Base-by-base conservation (phyloP, 768 basidiomycete species). In the Lentinula sp. region DNA sequence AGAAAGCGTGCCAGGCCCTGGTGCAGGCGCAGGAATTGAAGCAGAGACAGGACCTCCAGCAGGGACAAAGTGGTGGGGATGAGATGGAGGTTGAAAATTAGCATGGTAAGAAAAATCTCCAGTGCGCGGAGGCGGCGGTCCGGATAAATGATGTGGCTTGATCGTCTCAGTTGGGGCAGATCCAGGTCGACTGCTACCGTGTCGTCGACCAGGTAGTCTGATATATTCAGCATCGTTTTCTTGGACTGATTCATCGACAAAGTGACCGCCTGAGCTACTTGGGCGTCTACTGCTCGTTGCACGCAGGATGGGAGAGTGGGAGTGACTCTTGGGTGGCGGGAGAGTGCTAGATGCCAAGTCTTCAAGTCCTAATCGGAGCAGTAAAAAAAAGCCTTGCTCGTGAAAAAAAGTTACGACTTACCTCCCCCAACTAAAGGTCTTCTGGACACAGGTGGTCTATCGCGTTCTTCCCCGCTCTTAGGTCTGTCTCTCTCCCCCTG, bases 401-500 rank as follows among this genome's bases (percentile, higher is more conserved):
- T 9, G 37, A 6, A 18, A 54, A 37, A 23, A 23, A 37, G 35
- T 37, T 18, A 9, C 15, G 20, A 54, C 33, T 18, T 32, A 52
- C 50, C 50, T 52, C 32, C 28, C 28, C 28, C 32, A 52, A 52
- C 32, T 8, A 52, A 52, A 15, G 28, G 50, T 33, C 50, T 52
- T 36, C 50, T 52, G 15, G 28, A 28, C 28, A 28, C 28, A 3
- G 28, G 32, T 15, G 18, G 7, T 52, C 35, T 54, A 7, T 54
- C 53, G 36, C 53, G 53, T 43, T 41, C 41, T 23, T 56, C 55
- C 5, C 41, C 28, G 23, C 15, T 43, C 9, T 39, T 57, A 0
- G 57, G 9, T n/a, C 48, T 59, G 28, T 59, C 46, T 35, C 57
- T 59, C 20, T 59, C 50, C 8, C 59, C 59, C 12, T 51, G 48